Evolutionary conservation across 495 filamentous ascomycete species (phyloP), one percentile per base, ranked within the genome.

Genomic region (Podospora australis): DNA sequence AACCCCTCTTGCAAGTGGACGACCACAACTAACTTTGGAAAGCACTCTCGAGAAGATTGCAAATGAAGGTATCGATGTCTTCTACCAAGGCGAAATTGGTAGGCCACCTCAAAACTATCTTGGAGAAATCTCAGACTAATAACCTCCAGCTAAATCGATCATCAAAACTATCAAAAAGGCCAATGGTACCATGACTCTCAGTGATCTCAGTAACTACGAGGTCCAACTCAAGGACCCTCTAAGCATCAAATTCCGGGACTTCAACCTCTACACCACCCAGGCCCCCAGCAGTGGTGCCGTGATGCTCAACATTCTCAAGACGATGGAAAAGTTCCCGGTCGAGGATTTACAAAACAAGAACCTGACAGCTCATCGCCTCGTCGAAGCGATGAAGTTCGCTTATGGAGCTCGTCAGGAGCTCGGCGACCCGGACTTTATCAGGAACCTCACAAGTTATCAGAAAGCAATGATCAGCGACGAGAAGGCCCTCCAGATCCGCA

Each of bases 361-460:
- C 42, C 49, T 73, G 0, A 90, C 79, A 16, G 83, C 82, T 2
- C 90, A 96, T 67, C 78, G 88, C 3, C 72, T 95, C 44, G 81
- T 88, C 50, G 90, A 96, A 67, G 84, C 86, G 2, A 88, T 92
- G 62, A 78, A 89, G 14, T 95, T 91, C 65, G 88, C 79, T 1
- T 96, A 95, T 62, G 90, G 64, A 73, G 83, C 78, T 66, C 66
- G 78, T 70, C 24, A 65, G 17, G 70, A 83, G 2, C 71, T 96
- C 2, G 90, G 88, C 13, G 90, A 96, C 62, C 90, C 90, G 0
- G 66, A 60, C 0, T 96, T 86, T 59, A 72, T 90, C 2, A 43
- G 67, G 3, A 76, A 78, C 23, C 63, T 90, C 42, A 62, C 70
- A 5, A 60, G 70, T 19, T 57, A 62, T 29, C 63, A 75, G 20